phyloP scores from a whole-genome alignment of 1,284 basidiomycete species.

The Leucoagaricus sp. region DNA sequence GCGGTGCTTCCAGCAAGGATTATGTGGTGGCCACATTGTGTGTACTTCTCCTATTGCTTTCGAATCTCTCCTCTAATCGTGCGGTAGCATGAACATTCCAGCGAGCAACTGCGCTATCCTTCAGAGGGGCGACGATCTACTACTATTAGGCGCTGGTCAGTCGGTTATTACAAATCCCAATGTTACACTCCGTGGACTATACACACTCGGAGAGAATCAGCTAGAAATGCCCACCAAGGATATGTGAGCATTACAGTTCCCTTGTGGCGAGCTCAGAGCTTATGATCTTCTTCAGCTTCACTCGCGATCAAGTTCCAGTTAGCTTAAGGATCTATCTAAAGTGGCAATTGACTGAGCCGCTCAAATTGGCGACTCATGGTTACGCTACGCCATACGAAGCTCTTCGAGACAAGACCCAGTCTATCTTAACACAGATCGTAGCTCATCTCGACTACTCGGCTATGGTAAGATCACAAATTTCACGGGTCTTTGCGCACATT shows the following conservation, averaged over 20 bases:
- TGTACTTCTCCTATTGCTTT: constrained; percentile 24
- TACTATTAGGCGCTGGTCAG: constrained; percentile 75
- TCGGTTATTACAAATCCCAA: constrained; percentile 81
- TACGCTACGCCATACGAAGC: constrained; percentile 83
- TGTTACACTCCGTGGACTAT: constrained; percentile 75
- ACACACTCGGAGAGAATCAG: constrained; percentile 79
- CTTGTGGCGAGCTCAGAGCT: not conserved
- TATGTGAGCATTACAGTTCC: constrained; percentile 50
- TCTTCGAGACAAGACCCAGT: constrained; percentile 79
- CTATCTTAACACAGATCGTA: constrained; percentile 80
- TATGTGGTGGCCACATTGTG: constrained; percentile 79
- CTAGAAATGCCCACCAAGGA: constrained; percentile 84
- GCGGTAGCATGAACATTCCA: constrained; percentile 69
- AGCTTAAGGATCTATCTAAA: constrained; percentile 80
- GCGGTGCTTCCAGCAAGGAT: constrained; percentile 46
- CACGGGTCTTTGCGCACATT: not conserved
- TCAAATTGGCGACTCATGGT: constrained; percentile 78
- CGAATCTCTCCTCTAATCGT: not conserved
- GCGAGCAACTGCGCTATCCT: constrained; percentile 83
- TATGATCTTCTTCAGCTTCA: constrained; percentile 51
- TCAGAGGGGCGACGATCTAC: constrained; percentile 77
- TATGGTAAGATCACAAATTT: constrained; percentile 26
- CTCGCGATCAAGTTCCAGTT: constrained; percentile 81
- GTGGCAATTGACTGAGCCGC: constrained; percentile 77
- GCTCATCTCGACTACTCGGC: constrained; percentile 59